These are phyloP conservation scores for Lavandula angustifolia DNA, from an alignment of 257 asterid genomes.

Conservation along the genomic window DNA sequence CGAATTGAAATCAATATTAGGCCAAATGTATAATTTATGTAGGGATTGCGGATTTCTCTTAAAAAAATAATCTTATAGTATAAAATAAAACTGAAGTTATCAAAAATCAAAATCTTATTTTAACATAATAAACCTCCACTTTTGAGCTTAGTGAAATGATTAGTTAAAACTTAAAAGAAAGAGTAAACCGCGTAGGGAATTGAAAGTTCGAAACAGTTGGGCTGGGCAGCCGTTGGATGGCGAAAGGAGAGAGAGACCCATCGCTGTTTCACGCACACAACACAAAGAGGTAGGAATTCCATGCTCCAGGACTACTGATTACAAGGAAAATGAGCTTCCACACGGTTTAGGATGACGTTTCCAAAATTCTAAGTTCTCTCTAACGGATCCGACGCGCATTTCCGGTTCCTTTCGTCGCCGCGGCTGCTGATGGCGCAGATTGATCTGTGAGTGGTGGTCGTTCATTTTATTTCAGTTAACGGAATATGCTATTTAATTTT, in stretches of 20 bases:
- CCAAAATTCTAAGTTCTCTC: neutral
- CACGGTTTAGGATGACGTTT: slow-evolving; percentile 9
- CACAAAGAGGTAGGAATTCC: neutral
- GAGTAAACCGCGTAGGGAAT: neutral
- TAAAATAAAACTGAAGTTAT: no score
- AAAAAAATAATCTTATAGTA: no score
- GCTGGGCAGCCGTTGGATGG: neutral
- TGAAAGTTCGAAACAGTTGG: neutral
- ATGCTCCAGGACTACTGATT: slow-evolving; percentile 29
- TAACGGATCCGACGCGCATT: slow-evolving; percentile 15
- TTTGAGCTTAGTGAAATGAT: no score
- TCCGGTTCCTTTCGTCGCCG: slow-evolving; percentile 4
- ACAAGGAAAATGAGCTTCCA: slow-evolving; percentile 10
- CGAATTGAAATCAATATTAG: no score
- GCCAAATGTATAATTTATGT: no score
- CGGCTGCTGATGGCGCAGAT: slow-evolving; percentile 19
- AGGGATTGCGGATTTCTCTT: no score
- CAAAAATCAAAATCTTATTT: no score
- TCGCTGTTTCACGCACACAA: slow-evolving; percentile 21
- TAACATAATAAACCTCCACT: no score
- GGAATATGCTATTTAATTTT: neutral
- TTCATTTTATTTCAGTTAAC: neutral
- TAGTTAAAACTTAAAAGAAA: no score
- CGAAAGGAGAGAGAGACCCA: neutral
- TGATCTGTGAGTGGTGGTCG: slow-evolving; percentile 24